Conservation (phyloP, 805 yeast genomes). For the Metschnikowia shivogae region DNA sequence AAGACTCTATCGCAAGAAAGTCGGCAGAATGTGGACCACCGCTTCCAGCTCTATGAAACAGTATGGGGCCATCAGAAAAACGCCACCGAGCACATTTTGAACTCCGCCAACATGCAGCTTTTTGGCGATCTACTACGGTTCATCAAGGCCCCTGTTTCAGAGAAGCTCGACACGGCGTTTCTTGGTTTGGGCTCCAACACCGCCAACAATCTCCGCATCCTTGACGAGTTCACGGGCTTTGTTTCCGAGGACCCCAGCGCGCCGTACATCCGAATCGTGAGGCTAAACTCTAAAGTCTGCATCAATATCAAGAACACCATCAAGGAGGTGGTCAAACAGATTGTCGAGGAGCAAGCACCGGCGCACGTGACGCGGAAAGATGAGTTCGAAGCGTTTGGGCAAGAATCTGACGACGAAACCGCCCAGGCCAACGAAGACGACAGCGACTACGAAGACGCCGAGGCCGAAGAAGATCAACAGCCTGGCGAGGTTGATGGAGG, state of each 20-base stretch:
- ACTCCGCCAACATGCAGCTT: constrained; percentile 30
- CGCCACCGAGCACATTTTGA: constrained; percentile 27
- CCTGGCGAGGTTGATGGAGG: constrained; percentile 19
- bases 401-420: constrained; percentile 10
- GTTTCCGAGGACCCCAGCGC: constrained; percentile 10
- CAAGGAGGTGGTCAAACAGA: constrained; percentile 33
- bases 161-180: constrained; percentile 30
- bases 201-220: constrained; percentile 37
- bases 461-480: constrained; percentile 18
- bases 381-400: constrained; percentile 1
- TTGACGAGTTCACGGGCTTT: constrained; percentile 30
- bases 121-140: constrained; percentile 26
- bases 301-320: constrained; percentile 31
- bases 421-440: constrained; percentile 9
- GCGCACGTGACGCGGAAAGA: background rate
- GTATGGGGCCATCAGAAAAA: constrained; percentile 28
- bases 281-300: constrained; percentile 30
- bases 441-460: constrained; percentile 7
- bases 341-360: constrained; percentile 13
- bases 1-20: constrained; percentile 23
- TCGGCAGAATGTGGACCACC: constrained; percentile 15
- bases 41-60: constrained; percentile 23
- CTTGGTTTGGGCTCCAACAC: constrained; percentile 37
- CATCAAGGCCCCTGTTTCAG: constrained; percentile 14
- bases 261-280: constrained; percentile 19